Evolutionary conservation across 73 alveolate species (phyloP).

Genomic region (Paramecium tetraurelia): DNA sequence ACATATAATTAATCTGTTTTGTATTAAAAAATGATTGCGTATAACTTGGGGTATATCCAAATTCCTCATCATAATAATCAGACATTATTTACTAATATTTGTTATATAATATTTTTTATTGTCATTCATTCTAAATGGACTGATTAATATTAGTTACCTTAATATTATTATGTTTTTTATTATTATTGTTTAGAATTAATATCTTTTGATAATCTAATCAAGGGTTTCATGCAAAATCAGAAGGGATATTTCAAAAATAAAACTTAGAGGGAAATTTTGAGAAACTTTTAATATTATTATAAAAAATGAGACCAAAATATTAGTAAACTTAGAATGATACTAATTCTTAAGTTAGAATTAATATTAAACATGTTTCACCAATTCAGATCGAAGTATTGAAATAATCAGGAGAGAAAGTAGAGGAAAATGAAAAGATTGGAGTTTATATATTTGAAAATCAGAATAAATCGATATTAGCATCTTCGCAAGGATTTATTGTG

Average conservation of each 20-base stretch:
- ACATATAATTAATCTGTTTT: neutral
- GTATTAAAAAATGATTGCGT: neutral
- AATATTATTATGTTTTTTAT: too few relatives aligned
- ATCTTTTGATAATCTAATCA: too few relatives aligned
- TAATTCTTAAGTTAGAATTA: neutral
- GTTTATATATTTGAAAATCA: neutral
- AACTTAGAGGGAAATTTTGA: neutral
- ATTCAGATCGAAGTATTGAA: neutral
- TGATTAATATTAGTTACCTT: too few relatives aligned
- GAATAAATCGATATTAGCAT: neutral
- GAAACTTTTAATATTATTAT: neutral
- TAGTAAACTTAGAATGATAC: neutral
- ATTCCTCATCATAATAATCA: slow-evolving; percentile 15
- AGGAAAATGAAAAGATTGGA: neutral
- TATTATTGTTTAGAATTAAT: neutral
- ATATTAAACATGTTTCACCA: neutral
- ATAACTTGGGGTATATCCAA: neutral
- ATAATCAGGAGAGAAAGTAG: slow-evolving; percentile 3
- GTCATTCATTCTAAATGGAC: neutral
- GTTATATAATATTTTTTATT: neutral
- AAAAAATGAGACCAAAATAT: slow-evolving; percentile 19
- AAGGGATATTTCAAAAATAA: neutral
- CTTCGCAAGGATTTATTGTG: neutral
- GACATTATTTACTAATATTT: neutral
- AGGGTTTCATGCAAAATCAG: neutral